A percentile compares a stretch with the other conserved stretches of the same genome.
Evolutionary conservation across 805 yeast genomes (phyloP).

Genomic region (Saturnispora hagleri): DNA sequence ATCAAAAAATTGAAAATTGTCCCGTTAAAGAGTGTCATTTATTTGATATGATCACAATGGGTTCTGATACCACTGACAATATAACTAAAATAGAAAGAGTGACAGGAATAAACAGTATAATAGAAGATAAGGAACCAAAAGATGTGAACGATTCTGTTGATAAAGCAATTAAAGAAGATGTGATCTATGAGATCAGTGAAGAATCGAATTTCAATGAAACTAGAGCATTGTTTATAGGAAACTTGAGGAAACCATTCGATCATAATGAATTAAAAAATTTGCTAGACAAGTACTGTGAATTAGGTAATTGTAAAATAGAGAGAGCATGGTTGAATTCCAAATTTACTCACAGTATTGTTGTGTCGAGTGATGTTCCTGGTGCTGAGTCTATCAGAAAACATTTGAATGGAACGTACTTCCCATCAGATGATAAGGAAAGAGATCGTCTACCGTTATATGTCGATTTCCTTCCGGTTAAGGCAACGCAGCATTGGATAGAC

Average conservation of each 20-base stretch:
- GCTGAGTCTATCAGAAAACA: conserved; percentile 29
- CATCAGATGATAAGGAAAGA: conserved; percentile 16
- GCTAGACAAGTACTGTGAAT: conserved; percentile 26
- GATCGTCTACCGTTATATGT: conserved; percentile 27
- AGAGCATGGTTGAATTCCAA: conserved; percentile 37
- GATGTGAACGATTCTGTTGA: conserved; percentile 16
- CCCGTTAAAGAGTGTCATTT: background rate
- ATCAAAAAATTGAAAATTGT: background rate
- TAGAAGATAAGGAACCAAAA: background rate
- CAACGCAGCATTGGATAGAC: conserved; percentile 37
- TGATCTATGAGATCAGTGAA: conserved; percentile 27
- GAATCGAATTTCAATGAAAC: conserved; percentile 31
- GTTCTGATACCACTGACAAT: background rate
- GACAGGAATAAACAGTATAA: background rate
- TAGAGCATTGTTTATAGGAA: conserved; percentile 37
- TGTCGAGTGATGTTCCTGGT: conserved; percentile 33
- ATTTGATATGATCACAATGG: background rate
- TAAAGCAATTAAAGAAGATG: conserved; percentile 21
- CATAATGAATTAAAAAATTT: conserved; percentile 31
- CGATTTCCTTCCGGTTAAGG: conserved; percentile 38
- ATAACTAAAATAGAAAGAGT: background rate
- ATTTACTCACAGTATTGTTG: conserved; percentile 35
- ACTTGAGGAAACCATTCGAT: conserved; percentile 32
- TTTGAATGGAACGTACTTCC: conserved; percentile 30
- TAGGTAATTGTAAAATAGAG: conserved; percentile 25